A percentile compares a stretch with the other conserved stretches of the same genome.
These are phyloP conservation scores for Choanephora cucurbitarum DNA, from an alignment of 371 early-diverging fungal species.

Conservation along the genomic window DNA sequence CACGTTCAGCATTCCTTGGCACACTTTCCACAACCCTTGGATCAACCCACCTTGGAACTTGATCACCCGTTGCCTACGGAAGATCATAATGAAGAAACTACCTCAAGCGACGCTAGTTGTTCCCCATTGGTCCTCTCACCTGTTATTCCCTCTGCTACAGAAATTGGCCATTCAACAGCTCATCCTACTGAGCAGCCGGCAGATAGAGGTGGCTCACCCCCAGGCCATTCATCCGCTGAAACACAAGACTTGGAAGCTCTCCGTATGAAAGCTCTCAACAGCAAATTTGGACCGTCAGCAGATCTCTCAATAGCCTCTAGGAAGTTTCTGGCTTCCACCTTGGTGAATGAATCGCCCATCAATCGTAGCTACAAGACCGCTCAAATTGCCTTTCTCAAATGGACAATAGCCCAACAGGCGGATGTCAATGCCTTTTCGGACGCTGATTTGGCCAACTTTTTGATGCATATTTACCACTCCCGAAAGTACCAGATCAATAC, in stretches of 20 bases:
- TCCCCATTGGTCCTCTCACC: conserved; percentile 8
- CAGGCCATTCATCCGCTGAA: not conserved
- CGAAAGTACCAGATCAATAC: conserved; percentile 3
- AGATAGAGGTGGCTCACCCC: not conserved
- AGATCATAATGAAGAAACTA: conserved; percentile 2
- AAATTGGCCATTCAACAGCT: not conserved
- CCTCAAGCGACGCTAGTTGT: conserved; percentile 9
- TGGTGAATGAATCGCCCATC: conserved; percentile 1
- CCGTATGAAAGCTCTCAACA: conserved; percentile 6
- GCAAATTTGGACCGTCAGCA: not conserved
- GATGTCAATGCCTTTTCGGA: conserved; percentile 1
- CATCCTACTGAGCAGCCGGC: not conserved
- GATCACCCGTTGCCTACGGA: conserved; percentile 3
- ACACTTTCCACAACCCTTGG: not conserved
- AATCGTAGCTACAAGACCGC: not conserved
- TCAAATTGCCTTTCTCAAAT: conserved; percentile 4
- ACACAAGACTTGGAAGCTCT: not conserved
- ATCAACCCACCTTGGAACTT: conserved; percentile 19
- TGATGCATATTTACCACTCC: not conserved
- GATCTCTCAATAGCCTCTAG: not conserved
- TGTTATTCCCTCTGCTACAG: conserved; percentile 23
- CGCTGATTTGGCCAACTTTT: conserved; percentile 5
- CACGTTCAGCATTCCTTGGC: conserved; percentile 5
- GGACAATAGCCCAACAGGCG: conserved; percentile 1
- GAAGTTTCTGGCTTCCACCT: conserved; percentile 5